Evolutionary conservation across 176 grass and related monocot species (phyloP), one percentile per base, ranked within the genome.

Genomic region (Musa troglodytarum): DNA sequence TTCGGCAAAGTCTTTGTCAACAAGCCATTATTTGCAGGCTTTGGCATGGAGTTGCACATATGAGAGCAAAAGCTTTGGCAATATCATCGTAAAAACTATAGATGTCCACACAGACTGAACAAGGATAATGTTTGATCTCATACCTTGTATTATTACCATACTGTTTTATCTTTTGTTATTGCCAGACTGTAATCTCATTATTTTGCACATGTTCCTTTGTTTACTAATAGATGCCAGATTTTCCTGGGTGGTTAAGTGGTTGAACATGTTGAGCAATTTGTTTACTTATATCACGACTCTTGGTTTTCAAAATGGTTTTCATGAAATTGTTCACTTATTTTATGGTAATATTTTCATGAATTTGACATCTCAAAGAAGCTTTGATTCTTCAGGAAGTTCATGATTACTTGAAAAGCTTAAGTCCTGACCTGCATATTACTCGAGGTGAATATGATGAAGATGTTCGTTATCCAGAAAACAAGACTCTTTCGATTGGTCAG

Each of bases 351-450:
- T 56, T 56, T 2, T 29, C 29, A 34, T 57, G 12, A 56, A 54
- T 12, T 73, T 73, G 71, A 15, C 11, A 14, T 21, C 17, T 29
- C 26, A 4, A 4, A 57, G 55, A 16, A 26, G 21, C 19, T 29
- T 56, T 54, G 2, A 56, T 74, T 26, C 19, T 76, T 4, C 82
- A 99, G 91, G 96, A 99, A 89, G 75, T 99, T 69, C 86, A 99
- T 87, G 96, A 99, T 74, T 95, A 99, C 72, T 83, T 99, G 76
- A 99, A 99, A 84, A 89, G 88, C 86, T 88, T 99, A 74, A 95
- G 96, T 63, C 96, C 96, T 76, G 91, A 95, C 85, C 86, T 99
- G 73, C 91, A 99, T 78, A 88, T 95, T 64, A n/a, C n/a, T n/a
- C n/a, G n/a, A n/a, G n/a, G n/a, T n/a, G n/a, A n/a, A n/a, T n/a